Evolutionary conservation across 257 asterid genomes (phyloP), one percentile per base, ranked within the genome.

Genomic region (Solanum lignicaule): DNA sequence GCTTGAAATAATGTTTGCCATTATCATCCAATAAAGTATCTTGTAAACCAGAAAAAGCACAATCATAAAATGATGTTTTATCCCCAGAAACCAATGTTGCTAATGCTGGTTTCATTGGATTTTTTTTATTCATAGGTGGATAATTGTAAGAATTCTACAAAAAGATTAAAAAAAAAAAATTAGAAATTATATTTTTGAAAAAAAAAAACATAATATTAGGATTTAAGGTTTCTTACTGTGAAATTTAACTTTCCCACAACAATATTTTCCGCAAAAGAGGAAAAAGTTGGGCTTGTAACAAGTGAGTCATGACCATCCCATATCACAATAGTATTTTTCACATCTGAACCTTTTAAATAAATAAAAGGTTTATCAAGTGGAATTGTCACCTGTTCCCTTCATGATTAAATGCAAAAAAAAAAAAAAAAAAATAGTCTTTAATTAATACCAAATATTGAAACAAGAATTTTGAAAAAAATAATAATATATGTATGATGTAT

Each of bases 11-110:
- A 84, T 94, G 96, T 76, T 92, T 89, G 1, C 96, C 96, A 4
- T 0, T 2, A 6, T 41, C 93, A 79, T 93, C 96, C 92, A 88
- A 91, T 58, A 93, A 88, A 6, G 96, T 92, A 66, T 93, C 96
- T 75, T 93, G 96, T 31, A 87, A 84, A 32, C 96, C 94, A 73
- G 81, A 18, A 78, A 92, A 93, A 10, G 90, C 88, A 55, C 94
- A 92, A 3, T 48, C 32, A 43, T 90, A 91, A 86, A 92, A 93
- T 3, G 92, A 90, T 23, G 91, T 81, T 86, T 87, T 90, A 79
- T 93, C 95, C 52, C 96, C 95, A 71, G 88, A 68, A 14, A 93
- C 89, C 86, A n/a, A 69, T 1, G 92, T 93, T 11, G 93, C 96
- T 88, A 92, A 87, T 65, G 94, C 94, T 9, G 76, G 90, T 48